Base-by-base conservation (phyloP, 495 filamentous ascomycete genomes). In the Hypoxylon intermedium region DNA sequence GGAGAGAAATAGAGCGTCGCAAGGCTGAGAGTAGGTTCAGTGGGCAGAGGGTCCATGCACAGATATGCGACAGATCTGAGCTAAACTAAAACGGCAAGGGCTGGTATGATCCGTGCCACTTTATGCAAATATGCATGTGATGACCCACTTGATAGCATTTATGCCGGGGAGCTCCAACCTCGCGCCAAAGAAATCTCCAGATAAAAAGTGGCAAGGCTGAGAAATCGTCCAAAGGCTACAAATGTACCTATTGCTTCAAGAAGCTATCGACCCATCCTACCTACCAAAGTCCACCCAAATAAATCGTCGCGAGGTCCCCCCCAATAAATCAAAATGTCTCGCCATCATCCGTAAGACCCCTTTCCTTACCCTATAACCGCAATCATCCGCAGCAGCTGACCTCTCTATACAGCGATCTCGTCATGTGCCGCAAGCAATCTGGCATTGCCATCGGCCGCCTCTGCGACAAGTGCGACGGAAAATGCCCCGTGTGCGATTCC, bases 401-500 rank as follows among this genome's bases (percentile, higher is more conserved):
- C 72, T 74, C 41, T 21, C 46, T 46, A n/a, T 20, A 33, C 71
- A 91, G 89, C 73, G 94, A 99, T 81, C 87, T 99, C 58, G 94
- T 99, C 65, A 99, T 99, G 94, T 99, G 94, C 85, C 93, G 95
- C 78, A 98, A 98, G 81, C 93, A 97, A 74, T 80, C 95, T 57
- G 94, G 94, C 77, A 98, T 98, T 74, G 90, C 93, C 61, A 97
- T 98, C 86, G 94, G 95, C 71, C 92, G 94, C 20, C 89, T 99
- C 71, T 99, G 94, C 83, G 94, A 99, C 82, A 99, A 99, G 78
- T 99, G 94, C 80, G 94, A 99, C 78, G 94, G 94, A 77, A 99
- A 98, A 83, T 99, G 94, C 65, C 94, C 94, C 37, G 92, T 98
- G 59, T 99, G 94, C 84, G 94, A 99, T 74, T 93, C 89, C 60